Base-by-base conservation (phyloP, 257 asterid genomes). In the Vinca minor region DNA sequence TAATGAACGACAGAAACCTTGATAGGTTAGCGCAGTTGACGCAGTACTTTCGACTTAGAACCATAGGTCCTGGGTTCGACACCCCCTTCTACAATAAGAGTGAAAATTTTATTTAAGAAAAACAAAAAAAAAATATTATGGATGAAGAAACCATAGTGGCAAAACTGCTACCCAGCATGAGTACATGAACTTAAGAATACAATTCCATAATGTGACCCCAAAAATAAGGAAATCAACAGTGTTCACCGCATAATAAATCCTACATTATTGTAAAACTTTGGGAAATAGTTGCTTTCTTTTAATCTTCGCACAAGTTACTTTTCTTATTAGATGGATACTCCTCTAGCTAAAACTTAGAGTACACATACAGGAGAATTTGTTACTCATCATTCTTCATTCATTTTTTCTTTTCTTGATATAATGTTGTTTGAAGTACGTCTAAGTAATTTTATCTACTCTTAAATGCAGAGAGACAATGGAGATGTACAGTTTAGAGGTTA, bases 401-500 rank as follows among this genome's bases (percentile, higher is more conserved):
- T n/a, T n/a, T n/a, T n/a, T 45, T 48, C 32, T 25, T 11, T 7
- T 50, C 29, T 20, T 20, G 20, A 18, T 25, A 5, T 29, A 14
- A 61, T 26, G 54, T 54, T 34, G 34, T 23, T 34, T n/a, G 10
- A 4, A 36, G 10, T 38, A 34, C 1, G 1, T 54, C 21, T 13
- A 13, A 14, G 1, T 52, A 23, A 35, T 14, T 13, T 53, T 36
- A 53, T 36, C 54, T 17, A 39, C 32, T 49, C 31, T 20, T 55
- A 53, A 4, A 61, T 64, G 73, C 73, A 82, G 88, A 68, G 78
- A 81, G 44, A 70, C 62, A 44, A 18, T 76, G 69, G 83, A 74
- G 39, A 62, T 66, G 20, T 83, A 81, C 80, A 68, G 76, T 3
- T 21, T 10, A 5, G 81, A 78, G 73, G 64, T 71, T 41, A 78